Base-by-base conservation (phyloP, 2,329 filamentous ascomycete species). In the Aspergillus aculeatinus region DNA sequence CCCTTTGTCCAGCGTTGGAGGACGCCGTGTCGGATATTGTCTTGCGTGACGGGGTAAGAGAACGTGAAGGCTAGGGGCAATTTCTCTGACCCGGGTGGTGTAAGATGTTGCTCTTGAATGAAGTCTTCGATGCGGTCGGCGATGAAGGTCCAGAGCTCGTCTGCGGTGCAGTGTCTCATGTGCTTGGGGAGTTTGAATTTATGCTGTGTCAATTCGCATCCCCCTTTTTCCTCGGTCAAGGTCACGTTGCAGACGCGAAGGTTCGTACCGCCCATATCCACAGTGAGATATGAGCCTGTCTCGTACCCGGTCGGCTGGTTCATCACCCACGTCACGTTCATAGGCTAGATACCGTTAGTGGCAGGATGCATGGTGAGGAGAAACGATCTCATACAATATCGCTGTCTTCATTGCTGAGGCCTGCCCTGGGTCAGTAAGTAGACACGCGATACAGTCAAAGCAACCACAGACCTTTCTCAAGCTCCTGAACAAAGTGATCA, bases 241-340 rank as follows among this genome's bases (percentile, higher is more conserved):
- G 86, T 89, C 69, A 96, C 91, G 75, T 94, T 87, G 75, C 92
- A 96, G 61, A 96, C 91, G 71, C 92, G 89, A 60, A 96, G 79
- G 74, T 96, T 96, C 63, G 92, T 96, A 65, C 92, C 92, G 53
- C 92, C 92, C 87, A 96, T 92, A 71, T 96, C 92, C 27, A 96
- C 81, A 49, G 92, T 91, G 51, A 96, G 80, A 72, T 85, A 93
- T 12, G 87, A 92, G 61, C 92, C 92, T 10, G 85, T 89, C 78
- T 96, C 92, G 67, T 90, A 77, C 65, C 92, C 91, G 72, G 87
- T 87, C 5, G 92, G 91, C 73, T 88, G 89, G 44, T 84, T 84
- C 86, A 92, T 92, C 65, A 92, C 91, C 92, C 92, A 96, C 58
- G 91, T 94, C 60, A 91, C 87, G 79, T 96, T 95, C 92, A 96